Evolutionary conservation across 148 eudicot genomes (phyloP).

Genomic region (Heliamphora exappendiculata): DNA sequence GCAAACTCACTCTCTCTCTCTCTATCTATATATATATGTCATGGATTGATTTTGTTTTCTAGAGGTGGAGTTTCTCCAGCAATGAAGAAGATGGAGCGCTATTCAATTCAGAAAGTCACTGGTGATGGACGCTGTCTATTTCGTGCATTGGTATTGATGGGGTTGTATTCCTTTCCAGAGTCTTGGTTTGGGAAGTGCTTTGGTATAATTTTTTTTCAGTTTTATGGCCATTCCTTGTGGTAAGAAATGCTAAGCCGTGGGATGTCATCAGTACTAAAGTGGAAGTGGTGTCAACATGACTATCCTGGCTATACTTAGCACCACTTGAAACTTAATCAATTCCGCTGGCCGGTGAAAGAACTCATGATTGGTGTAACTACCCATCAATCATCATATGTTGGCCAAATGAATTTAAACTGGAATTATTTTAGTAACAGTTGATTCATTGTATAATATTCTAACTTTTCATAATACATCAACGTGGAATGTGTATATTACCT

Average conservation of each 20-base stretch:
- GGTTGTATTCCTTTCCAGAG: constrained; percentile 4
- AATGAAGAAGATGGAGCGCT: constrained; percentile 60
- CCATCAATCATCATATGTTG: no score
- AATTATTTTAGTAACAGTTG: no score
- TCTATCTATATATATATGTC: no score
- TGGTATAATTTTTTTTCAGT: background rate
- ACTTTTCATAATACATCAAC: no score
- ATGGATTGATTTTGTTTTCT: constrained; percentile 8
- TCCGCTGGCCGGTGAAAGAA: background rate
- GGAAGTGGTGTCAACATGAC: background rate
- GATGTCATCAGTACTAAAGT: background rate
- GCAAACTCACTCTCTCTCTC: no score
- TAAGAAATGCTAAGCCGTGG: background rate
- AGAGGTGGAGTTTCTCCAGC: constrained; percentile 46
- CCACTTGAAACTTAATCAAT: background rate
- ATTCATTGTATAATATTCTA: no score
- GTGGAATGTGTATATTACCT: no score
- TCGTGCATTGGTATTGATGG: constrained; percentile 74
- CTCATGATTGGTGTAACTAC: constrained; percentile 1
- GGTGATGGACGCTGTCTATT: constrained; percentile 98
- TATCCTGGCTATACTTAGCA: background rate
- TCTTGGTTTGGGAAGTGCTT: background rate
- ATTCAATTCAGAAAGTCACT: constrained; percentile 62
- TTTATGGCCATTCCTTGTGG: background rate
- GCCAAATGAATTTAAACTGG: no score